Conservation (phyloP, 805 yeast species). For the Ogataea chonburiensis region DNA sequence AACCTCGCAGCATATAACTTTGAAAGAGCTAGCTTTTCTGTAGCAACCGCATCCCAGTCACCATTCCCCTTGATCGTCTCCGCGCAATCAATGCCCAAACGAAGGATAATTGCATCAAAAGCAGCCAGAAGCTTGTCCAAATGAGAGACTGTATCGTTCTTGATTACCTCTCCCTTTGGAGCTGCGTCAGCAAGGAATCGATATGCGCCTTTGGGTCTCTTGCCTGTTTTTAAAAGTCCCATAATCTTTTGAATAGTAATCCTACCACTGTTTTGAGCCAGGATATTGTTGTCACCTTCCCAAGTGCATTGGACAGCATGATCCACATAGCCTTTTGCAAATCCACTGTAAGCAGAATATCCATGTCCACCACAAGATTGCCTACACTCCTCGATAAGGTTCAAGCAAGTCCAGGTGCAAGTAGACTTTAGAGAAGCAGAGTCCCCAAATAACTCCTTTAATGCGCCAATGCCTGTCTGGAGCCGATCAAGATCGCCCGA, state of each 20-base stretch:
- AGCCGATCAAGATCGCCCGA: conserved; percentile 47
- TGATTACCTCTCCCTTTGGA: conserved; percentile 34
- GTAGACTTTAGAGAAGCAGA: conserved; percentile 89
- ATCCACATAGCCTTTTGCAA: conserved; percentile 84
- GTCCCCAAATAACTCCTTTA: conserved; percentile 77
- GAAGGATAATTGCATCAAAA: conserved; percentile 40
- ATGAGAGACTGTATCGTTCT: conserved; percentile 30
- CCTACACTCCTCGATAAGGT: conserved; percentile 82
- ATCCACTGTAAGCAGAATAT: conserved; percentile 87
- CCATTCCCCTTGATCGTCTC: conserved; percentile 35
- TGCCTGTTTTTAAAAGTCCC: conserved; percentile 38
- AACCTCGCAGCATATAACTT: conserved; percentile 52
- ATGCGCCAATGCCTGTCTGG: conserved; percentile 49
- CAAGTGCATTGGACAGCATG: conserved; percentile 99
- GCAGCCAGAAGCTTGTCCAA: conserved; percentile 36
- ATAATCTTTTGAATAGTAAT: conserved; percentile 57
- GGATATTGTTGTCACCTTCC: conserved; percentile 95
- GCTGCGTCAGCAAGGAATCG: conserved; percentile 33
- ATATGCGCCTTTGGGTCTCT: conserved; percentile 46
- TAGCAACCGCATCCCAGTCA: conserved; percentile 47
- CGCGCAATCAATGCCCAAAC: conserved; percentile 37
- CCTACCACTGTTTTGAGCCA: conserved; percentile 82
- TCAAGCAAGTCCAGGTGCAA: conserved; percentile 81
- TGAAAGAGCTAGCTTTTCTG: conserved; percentile 46
- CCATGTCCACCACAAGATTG: conserved; percentile 98